Evolutionary conservation across 2,329 filamentous ascomycete species (phyloP).

Genomic region (Harringtonia lauricola): DNA sequence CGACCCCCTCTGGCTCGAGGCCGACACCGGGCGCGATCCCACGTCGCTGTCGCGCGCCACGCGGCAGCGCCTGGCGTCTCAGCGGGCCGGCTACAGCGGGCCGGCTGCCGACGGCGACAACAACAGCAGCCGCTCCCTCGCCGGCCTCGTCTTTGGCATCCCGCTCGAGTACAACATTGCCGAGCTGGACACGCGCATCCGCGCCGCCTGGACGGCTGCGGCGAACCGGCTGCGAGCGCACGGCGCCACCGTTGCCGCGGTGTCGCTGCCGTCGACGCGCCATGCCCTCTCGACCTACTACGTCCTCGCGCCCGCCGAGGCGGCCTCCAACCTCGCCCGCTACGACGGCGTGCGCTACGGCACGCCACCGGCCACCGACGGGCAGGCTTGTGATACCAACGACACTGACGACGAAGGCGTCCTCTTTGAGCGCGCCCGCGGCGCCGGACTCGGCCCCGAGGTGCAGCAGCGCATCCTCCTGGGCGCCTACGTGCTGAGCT

Average conservation of each 20-base stretch:
- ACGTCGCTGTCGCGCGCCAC: constrained; percentile 53
- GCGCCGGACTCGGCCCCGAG: constrained; percentile 67
- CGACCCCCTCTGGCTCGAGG: constrained; percentile 30
- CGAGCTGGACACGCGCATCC: constrained; percentile 63
- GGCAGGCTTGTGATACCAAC: constrained; percentile 8
- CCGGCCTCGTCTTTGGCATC: constrained; percentile 39
- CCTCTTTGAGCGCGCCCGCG: constrained; percentile 67
- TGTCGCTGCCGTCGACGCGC: constrained; percentile 74
- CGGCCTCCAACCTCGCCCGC: constrained; percentile 89
- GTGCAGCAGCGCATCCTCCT: constrained; percentile 80
- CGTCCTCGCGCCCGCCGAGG: constrained; percentile 87
- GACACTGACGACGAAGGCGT: constrained; percentile 34
- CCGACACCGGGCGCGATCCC: constrained; percentile 60
- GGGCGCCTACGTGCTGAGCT: constrained; percentile 82
- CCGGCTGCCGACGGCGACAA: not conserved
- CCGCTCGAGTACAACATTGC: constrained; percentile 77
- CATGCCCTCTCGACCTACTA: constrained; percentile 91
- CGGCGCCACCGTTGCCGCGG: constrained; percentile 63
- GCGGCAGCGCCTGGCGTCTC: constrained; percentile 31
- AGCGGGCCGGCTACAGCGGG: constrained; percentile 5
- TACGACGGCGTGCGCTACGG: constrained; percentile 94
- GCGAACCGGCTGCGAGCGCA: constrained; percentile 46
- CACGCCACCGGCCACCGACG: constrained; percentile 19
- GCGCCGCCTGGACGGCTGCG: constrained; percentile 54
- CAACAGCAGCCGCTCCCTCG: constrained; percentile 1